phyloP scores from a whole-genome alignment of 2,329 filamentous ascomycete species.

The Neoarthrinium moseri region DNA sequence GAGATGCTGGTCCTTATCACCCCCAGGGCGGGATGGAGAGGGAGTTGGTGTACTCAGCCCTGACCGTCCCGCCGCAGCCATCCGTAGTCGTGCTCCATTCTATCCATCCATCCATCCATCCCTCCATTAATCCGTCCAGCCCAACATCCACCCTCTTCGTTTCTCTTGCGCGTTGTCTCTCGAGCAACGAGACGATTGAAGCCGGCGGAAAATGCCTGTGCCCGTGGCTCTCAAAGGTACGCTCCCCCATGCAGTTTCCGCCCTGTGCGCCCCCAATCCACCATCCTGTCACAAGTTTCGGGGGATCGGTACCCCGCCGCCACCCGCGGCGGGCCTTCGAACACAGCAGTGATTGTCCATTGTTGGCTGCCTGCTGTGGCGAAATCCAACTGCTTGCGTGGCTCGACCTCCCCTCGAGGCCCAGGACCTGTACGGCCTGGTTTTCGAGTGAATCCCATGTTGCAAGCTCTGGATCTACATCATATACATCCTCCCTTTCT shows the following conservation, averaged over 20 bases:
- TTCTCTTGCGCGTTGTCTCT: no score
- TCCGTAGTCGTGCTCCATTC: neutral
- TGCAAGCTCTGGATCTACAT: no score
- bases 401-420: neutral
- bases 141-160: no score
- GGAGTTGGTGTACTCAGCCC: neutral
- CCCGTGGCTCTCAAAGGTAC: conserved; percentile 4
- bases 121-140: no score
- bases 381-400: no score
- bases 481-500: neutral
- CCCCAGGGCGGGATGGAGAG: neutral
- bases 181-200: neutral
- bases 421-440: no score
- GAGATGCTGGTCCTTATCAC: neutral
- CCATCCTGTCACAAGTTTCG: neutral
- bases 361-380: no score
- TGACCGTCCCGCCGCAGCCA: neutral
- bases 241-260: neutral
- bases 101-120: neutral
- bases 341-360: no score
- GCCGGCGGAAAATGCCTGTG: conserved; percentile 1
- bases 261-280: neutral
- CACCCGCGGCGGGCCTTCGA: no score
- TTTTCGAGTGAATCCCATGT: no score
- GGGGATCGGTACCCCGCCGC: no score